These are phyloP conservation scores for Neodidymelliopsis sp. DNA, from an alignment of 2,329 filamentous ascomycete species.

Conservation along the genomic window DNA sequence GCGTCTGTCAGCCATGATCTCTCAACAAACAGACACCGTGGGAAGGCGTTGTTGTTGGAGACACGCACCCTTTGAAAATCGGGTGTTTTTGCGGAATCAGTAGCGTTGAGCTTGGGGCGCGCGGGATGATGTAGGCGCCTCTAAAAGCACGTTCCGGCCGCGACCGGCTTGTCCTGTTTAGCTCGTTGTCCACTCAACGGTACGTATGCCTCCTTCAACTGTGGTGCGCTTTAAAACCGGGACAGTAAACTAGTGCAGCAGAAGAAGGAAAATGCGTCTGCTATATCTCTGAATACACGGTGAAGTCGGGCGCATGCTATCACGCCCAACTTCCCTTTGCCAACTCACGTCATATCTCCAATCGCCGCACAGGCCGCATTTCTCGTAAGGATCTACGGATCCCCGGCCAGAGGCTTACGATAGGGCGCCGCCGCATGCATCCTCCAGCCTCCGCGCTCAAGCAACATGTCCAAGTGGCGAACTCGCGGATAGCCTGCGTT, in stretches of 20 bases:
- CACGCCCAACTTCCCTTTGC: background rate
- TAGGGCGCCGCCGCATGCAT: constrained; percentile 2
- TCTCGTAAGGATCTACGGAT: constrained; percentile 8
- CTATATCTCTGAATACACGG: background rate
- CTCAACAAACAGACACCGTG: constrained; percentile 9
- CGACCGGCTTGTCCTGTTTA: constrained; percentile 21
- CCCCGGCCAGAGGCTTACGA: background rate
- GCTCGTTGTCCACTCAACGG: constrained; percentile 29
- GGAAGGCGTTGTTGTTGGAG: constrained; percentile 9
- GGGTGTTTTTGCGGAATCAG: constrained; percentile 11
- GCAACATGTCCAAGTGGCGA: background rate
- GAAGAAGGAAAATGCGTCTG: background rate
- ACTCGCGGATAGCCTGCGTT: constrained; percentile 1
- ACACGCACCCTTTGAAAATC: constrained; percentile 10
- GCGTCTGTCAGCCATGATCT: constrained; percentile 23
- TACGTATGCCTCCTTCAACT: constrained; percentile 8
- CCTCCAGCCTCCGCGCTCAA: constrained; percentile 4
- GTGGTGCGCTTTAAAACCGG: background rate
- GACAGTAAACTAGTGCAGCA: background rate
- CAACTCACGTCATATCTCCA: constrained; percentile 10
- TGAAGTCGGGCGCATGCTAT: background rate
- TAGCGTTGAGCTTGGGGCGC: constrained; percentile 18
- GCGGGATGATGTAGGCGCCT: constrained; percentile 22
- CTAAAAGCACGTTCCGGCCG: constrained; percentile 25
- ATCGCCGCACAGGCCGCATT: constrained; percentile 8